Evolutionary conservation across 1,284 basidiomycete genomes (phyloP), one percentile per base, ranked within the genome.

Genomic region (Athelia psychrophila): DNA sequence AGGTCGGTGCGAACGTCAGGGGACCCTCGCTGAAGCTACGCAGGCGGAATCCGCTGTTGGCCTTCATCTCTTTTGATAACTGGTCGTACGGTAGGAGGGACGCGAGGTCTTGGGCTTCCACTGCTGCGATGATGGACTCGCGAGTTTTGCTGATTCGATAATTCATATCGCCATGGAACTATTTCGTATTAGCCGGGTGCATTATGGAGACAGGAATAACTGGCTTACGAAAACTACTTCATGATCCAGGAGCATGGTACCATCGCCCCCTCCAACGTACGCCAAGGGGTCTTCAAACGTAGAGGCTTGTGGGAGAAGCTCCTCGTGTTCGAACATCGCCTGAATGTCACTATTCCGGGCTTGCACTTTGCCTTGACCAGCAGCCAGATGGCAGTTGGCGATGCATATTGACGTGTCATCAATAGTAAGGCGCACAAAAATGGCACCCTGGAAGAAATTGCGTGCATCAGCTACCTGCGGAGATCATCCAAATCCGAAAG

Each of bases 351-450:
- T 84, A 62, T 97, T 98, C 5, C 96, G 79, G 56, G 89, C 80
- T 9, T 89, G 80, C 24, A 91, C 81, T 46, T 91, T 86, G 55
- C 82, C 80, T 64, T 97, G 95, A 1, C 96, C 95, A 2, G 96
- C 95, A 3, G 95, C 96, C 48, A 99, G 78, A 75, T 99, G 96
- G 59, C 93, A 93, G 70, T 99, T 99, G 73, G 98, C 84, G 63
- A 98, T 90, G 65, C 94, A 98, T 23, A 98, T 69, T 0, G 92
- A 95, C 1, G 93, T 89, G 70, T 98, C 93, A 58, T 95, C 92
- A 33, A 98, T 75, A 9, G 94, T 83, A 54, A 98, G 81, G n/a
- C 96, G 83, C 2, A 92, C 80, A 16, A 97, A 82, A 53, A 98
- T 95, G 0, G 90, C 95, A 15, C 96, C 96, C 88, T 93, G 9